Conservation (phyloP, 2,329 filamentous ascomycete genomes). For the Rhynchosporium secalis region DNA sequence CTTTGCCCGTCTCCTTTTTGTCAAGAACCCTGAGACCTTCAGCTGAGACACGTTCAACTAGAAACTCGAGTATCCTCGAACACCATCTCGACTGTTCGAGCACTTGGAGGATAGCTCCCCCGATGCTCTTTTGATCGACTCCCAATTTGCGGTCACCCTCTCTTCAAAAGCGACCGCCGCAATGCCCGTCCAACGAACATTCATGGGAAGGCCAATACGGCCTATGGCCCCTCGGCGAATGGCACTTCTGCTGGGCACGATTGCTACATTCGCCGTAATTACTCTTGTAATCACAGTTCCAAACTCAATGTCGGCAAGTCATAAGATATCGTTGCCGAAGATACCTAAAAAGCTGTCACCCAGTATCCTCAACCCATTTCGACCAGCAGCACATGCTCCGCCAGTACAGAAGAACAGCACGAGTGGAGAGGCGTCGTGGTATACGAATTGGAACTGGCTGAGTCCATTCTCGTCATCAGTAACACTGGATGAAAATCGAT, state of each 20-base stretch:
- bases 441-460: conserved; percentile 85
- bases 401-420: conserved; percentile 76
- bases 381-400: conserved; percentile 68
- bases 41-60: conserved; percentile 3
- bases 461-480: conserved; percentile 84
- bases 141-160: conserved; percentile 9
- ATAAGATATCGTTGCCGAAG: conserved; percentile 52
- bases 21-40: conserved; percentile 4
- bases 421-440: conserved; percentile 78
- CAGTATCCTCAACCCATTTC: conserved; percentile 64
- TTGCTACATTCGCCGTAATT: conserved; percentile 55
- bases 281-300: conserved; percentile 55
- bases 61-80: not conserved
- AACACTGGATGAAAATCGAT: conserved; percentile 77
- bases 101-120: not conserved
- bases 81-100: not conserved
- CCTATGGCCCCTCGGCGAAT: conserved; percentile 54
- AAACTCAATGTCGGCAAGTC: conserved; percentile 48
- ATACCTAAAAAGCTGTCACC: conserved; percentile 44
- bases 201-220: conserved; percentile 52
- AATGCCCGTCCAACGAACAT: conserved; percentile 50
- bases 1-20: not conserved
- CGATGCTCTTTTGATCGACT: conserved; percentile 26
- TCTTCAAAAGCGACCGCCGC: conserved; percentile 12
- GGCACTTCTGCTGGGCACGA: conserved; percentile 50